Evolutionary conservation across 768 basidiomycete species (phyloP).

Genomic region (Guyanaporus albipodus): DNA sequence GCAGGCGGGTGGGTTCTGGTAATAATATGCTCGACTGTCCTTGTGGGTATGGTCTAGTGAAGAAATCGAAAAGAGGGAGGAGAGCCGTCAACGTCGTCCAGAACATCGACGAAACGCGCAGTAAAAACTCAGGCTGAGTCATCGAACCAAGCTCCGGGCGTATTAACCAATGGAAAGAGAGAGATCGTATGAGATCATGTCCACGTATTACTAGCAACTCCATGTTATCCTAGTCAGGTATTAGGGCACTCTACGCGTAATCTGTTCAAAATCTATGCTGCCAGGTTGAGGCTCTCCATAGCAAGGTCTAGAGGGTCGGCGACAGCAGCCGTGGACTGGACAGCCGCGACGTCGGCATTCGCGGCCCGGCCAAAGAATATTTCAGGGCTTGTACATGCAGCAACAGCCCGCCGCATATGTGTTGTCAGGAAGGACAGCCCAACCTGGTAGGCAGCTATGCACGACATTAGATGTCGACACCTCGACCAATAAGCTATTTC

Average conservation of each 20-base stretch:
- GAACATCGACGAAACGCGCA: conserved; percentile 28
- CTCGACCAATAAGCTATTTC: neutral
- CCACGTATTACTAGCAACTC: too few relatives aligned
- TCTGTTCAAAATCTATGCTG: conserved; percentile 10
- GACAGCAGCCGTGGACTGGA: conserved; percentile 34
- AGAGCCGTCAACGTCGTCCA: conserved; percentile 44
- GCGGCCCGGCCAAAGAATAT: conserved; percentile 67
- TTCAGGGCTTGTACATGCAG: conserved; percentile 91
- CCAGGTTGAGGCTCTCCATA: conserved; percentile 49
- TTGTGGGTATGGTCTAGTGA: conserved; percentile 10
- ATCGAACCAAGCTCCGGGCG: conserved; percentile 3
- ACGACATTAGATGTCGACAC: conserved; percentile 2
- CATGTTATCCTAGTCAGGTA: conserved; percentile 6
- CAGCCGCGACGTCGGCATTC: conserved; percentile 33
- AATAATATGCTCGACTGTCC: neutral
- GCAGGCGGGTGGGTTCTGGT: conserved; percentile 25
- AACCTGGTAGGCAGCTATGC: conserved; percentile 87
- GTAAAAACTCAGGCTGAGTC: conserved; percentile 16
- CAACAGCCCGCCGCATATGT: conserved; percentile 93
- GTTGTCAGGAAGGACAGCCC: conserved; percentile 91
- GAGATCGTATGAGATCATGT: neutral
- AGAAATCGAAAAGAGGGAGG: conserved; percentile 37
- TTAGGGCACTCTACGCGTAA: conserved; percentile 14
- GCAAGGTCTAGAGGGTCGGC: conserved; percentile 61
- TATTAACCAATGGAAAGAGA: neutral